These are phyloP conservation scores for Mycotypha africana DNA, from an alignment of 371 early-diverging fungal genomes.

Conservation along the genomic window DNA sequence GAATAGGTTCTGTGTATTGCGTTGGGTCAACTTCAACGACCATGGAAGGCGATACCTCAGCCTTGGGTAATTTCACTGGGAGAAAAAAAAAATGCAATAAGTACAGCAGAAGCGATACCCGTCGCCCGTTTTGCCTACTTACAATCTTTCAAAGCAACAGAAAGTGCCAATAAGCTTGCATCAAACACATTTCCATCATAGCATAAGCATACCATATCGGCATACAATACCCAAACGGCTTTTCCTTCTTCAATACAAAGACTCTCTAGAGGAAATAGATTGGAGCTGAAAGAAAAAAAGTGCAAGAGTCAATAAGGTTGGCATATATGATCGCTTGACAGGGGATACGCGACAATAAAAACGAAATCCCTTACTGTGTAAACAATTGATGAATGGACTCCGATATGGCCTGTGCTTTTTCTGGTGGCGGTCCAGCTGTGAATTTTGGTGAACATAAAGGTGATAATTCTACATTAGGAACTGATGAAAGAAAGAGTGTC, in stretches of 20 bases:
- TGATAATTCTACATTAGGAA: conserved; percentile 89
- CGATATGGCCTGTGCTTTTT: conserved; percentile 80
- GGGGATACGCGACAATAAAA: too few species aligned
- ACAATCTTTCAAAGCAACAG: conserved; percentile 70
- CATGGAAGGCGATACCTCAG: conserved; percentile 50
- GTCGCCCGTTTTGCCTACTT: conserved; percentile 9
- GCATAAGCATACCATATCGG: conserved; percentile 86
- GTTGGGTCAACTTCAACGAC: conserved; percentile 57
- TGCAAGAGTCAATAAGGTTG: too few species aligned
- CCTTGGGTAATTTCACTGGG: conserved; percentile 62
- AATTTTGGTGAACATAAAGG: conserved; percentile 83
- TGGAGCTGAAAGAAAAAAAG: conserved; percentile 35
- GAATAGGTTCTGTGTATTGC: conserved; percentile 35
- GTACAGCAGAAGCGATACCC: background rate
- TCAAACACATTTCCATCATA: conserved; percentile 91
- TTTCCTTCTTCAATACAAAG: conserved; percentile 81
- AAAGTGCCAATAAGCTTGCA: conserved; percentile 76
- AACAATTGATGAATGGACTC: conserved; percentile 71
- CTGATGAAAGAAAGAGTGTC: conserved; percentile 29
- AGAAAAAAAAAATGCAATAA: background rate
- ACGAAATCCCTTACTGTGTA: conserved; percentile 52
- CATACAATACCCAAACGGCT: conserved; percentile 87
- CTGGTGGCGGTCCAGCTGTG: conserved; percentile 84
- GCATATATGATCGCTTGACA: too few species aligned
- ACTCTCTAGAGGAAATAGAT: conserved; percentile 61